Conservation (phyloP, 1,284 basidiomycete genomes). For the Ganoderma sp. region DNA sequence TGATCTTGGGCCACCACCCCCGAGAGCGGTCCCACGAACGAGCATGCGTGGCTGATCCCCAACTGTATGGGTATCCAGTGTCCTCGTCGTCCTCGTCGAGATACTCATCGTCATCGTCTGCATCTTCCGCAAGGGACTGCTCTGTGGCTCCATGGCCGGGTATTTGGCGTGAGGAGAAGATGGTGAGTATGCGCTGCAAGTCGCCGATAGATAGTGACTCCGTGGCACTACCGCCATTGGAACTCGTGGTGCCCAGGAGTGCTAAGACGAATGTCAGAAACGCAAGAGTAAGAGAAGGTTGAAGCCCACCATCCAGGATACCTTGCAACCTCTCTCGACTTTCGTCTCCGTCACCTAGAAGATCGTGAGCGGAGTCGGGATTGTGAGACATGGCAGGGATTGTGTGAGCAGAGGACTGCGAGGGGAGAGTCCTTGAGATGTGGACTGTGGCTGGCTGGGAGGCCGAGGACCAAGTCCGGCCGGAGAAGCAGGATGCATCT, state of each 20-base stretch:
- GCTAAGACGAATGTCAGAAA: slow-evolving; percentile 14
- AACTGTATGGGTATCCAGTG: slow-evolving; percentile 45
- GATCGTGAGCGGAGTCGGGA: slow-evolving; percentile 4
- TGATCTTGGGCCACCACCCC: slow-evolving; percentile 46
- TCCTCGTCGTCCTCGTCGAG: slow-evolving; percentile 43
- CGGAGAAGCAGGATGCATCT: slow-evolving; percentile 5
- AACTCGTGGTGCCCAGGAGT: slow-evolving; percentile 19
- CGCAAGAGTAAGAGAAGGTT: neutral
- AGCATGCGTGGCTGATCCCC: slow-evolving; percentile 7
- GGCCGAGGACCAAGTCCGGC: slow-evolving; percentile 12
- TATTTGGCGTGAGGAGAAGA: slow-evolving; percentile 14
- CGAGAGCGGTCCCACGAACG: slow-evolving; percentile 39
- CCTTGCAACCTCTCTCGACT: slow-evolving; percentile 22
- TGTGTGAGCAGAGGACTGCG: neutral
- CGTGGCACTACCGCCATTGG: slow-evolving; percentile 20
- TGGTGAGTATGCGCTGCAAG: slow-evolving; percentile 22
- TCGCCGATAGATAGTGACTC: slow-evolving; percentile 22
- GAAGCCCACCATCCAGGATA: slow-evolving; percentile 26
- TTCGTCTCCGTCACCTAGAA: slow-evolving; percentile 22
- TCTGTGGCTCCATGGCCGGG: neutral
- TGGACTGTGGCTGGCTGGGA: neutral
- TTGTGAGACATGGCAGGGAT: neutral
- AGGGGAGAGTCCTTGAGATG: slow-evolving; percentile 5
- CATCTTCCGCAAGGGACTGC: slow-evolving; percentile 6
- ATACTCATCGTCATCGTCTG: slow-evolving; percentile 28